Evolutionary conservation across 2,329 filamentous ascomycete species (phyloP), one percentile per base, ranked within the genome.

Genomic region (Sclerotinia glacialis): DNA sequence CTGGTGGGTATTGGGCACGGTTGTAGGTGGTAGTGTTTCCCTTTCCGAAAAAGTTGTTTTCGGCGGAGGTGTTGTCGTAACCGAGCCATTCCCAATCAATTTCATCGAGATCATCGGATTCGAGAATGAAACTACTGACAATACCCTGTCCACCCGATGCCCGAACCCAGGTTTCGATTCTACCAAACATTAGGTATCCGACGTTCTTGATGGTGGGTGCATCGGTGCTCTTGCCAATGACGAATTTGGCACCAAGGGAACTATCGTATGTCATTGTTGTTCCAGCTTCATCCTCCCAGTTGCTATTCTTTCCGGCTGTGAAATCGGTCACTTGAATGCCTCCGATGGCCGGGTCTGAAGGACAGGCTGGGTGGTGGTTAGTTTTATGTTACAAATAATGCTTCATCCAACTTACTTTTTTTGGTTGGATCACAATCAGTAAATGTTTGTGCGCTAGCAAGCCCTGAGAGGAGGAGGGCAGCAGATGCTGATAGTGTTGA

Each of bases 221-320:
- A 68, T 85, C 78, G 18, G 78, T 79, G 42, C 78, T 77, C 69
- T 80, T 80, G 55, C 74, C 75, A 70, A 85, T 81, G 49, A 75
- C 79, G 74, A 85, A 84, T n/a, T 80, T 77, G 54, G 80, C 82
- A 31, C 83, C 83, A 26, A 79, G 76, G 11, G 76, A 59, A 42
- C 68, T 73, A 67, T 80, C 69, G 61, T 78, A 76, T 67, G 76
- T 74, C 68, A 80, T 77, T 31, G 74, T 75, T 6, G 78, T 81
- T 61, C 83, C 80, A 67, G 76, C 76, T 55, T 85, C 84, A 12
- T 84, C 78, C 0, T 81, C 85, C 77, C 89, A 91, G 71, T 85
- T 82, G 67, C 73, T 76, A 69, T 78, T 75, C 50, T 74, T 74
- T 52, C 78, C 80, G 37, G 75, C 73, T 50, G 77, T 80, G 74